phyloP scores from a whole-genome alignment of 106 monocot genomes.

The Ottelia alismoides region DNA sequence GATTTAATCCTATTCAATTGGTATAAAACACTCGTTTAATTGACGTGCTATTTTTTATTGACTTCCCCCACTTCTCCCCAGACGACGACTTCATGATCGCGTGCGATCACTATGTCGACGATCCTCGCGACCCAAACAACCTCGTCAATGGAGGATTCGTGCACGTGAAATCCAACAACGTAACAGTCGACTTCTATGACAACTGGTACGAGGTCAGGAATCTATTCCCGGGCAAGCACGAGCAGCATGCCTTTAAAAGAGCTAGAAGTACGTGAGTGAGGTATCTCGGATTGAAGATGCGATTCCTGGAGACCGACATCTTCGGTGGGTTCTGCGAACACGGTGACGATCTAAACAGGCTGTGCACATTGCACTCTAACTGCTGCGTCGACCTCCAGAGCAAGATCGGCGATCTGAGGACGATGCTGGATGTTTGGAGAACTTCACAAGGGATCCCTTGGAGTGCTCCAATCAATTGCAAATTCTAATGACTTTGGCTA shows the following conservation, averaged over 20 bases:
- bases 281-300: constrained; percentile 5
- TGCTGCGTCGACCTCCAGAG: constrained; percentile 26
- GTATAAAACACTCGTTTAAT: too few relatives aligned
- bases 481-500: too few relatives aligned
- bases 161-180: constrained; percentile 17
- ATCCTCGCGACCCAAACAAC: constrained; percentile 8
- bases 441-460: constrained; percentile 14
- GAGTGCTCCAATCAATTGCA: constrained; percentile 24
- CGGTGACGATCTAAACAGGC: constrained; percentile 15
- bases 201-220: constrained; percentile 19
- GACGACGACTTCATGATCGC: constrained; percentile 11
- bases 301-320: constrained; percentile 14
- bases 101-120: constrained; percentile 11
- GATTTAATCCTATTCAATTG: too few relatives aligned
- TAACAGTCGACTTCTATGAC: constrained; percentile 18
- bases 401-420: constrained; percentile 26
- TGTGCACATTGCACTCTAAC: constrained; percentile 41
- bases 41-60: too few relatives aligned
- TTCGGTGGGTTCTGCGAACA: constrained; percentile 29
- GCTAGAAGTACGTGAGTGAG: constrained; percentile 8
- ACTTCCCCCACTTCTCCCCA: constrained; percentile 10
- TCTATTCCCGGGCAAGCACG: constrained; percentile 8
- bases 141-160: neutral
- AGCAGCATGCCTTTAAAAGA: constrained; percentile 24
- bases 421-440: constrained; percentile 21